phyloP scores from a whole-genome alignment of 495 filamentous ascomycete genomes.

The Cercophora newfieldiana region DNA sequence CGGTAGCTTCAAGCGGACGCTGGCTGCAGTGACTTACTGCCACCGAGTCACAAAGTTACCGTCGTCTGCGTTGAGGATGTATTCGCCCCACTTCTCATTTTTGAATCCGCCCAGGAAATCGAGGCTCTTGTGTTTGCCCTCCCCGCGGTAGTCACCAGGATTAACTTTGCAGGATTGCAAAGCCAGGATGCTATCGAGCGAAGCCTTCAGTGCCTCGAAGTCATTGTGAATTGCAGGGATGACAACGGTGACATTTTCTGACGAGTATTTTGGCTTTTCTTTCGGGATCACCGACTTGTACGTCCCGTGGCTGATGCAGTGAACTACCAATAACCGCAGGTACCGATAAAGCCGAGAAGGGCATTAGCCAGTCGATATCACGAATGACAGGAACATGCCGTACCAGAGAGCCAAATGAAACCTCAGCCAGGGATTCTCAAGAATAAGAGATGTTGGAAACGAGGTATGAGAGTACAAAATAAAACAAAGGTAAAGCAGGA shows the following conservation, averaged over 20 bases:
- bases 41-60: slow-evolving; percentile 83
- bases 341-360: slow-evolving; percentile 48
- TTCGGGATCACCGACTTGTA: slow-evolving; percentile 48
- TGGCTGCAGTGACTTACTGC: too few relatives aligned
- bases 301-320: slow-evolving; percentile 50
- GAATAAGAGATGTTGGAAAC: too few relatives aligned
- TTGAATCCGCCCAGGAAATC: slow-evolving; percentile 71
- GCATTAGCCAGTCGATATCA: not conserved
- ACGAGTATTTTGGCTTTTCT: slow-evolving; percentile 43
- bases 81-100: slow-evolving; percentile 68
- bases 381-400: not conserved
- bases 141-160: slow-evolving; percentile 54
- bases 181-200: slow-evolving; percentile 54
- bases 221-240: slow-evolving; percentile 56
- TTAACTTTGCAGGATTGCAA: slow-evolving; percentile 51
- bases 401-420: not conserved
- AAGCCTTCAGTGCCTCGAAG: slow-evolving; percentile 52
- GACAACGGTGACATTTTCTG: slow-evolving; percentile 55
- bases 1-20: too few relatives aligned
- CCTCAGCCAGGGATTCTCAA: not conserved
- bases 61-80: slow-evolving; percentile 76
- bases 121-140: slow-evolving; percentile 57
- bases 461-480: too few relatives aligned
- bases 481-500: too few relatives aligned
- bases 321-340: slow-evolving; percentile 52